phyloP scores from a whole-genome alignment of 305 asterid species.

The Solanum aculeatissimum region DNA sequence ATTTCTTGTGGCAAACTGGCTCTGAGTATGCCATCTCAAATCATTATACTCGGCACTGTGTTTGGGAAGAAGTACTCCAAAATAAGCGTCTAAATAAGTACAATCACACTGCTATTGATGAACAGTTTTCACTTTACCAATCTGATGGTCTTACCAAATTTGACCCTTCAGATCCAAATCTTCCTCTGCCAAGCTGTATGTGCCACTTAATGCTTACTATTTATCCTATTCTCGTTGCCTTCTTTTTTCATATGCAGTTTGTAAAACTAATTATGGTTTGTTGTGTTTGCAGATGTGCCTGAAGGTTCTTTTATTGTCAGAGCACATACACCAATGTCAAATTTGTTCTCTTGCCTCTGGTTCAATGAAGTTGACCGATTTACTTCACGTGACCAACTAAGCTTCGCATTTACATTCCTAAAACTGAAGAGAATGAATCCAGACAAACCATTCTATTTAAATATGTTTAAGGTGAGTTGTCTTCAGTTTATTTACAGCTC shows the following conservation, averaged over 20 bases:
- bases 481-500: not conserved
- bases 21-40: slow-evolving; percentile 90
- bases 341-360: slow-evolving; percentile 86
- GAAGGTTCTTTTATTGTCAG: slow-evolving; percentile 90
- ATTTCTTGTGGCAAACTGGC: slow-evolving; percentile 67
- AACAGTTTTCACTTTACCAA: slow-evolving; percentile 66
- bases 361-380: slow-evolving; percentile 80
- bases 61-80: slow-evolving; percentile 92
- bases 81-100: slow-evolving; percentile 85
- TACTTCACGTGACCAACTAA: slow-evolving; percentile 87
- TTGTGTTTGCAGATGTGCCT: slow-evolving; percentile 56
- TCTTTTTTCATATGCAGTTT: not conserved
- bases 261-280: not conserved
- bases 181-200: slow-evolving; percentile 78
- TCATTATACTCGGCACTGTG: slow-evolving; percentile 87
- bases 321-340: slow-evolving; percentile 90
- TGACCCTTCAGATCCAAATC: slow-evolving; percentile 48
- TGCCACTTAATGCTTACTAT: not conserved
- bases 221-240: not conserved
- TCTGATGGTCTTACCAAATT: slow-evolving; percentile 84
- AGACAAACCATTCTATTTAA: slow-evolving; percentile 37
- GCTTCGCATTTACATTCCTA: slow-evolving; percentile 81
- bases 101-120: slow-evolving; percentile 70
- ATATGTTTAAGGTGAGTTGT: slow-evolving; percentile 81
- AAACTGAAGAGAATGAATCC: slow-evolving; percentile 77